phyloP scores from a whole-genome alignment of 73 alveolate genomes.

The Paramecium tetraurelia region DNA sequence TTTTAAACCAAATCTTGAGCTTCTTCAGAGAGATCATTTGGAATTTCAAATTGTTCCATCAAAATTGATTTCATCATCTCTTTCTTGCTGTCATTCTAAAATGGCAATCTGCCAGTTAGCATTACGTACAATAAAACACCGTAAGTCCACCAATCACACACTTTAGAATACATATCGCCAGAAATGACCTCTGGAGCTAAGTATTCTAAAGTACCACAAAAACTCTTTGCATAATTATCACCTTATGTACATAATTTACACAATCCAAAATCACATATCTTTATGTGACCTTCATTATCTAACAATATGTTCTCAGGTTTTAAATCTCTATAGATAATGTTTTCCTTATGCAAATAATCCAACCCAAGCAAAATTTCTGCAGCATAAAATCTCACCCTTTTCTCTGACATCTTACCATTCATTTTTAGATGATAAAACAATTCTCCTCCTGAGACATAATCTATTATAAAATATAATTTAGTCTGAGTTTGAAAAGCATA shows the following conservation, averaged over 20 bases:
- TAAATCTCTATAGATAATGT: slow-evolving; percentile 79
- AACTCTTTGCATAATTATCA: neutral
- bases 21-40: neutral
- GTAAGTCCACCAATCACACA: slow-evolving; percentile 51
- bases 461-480: slow-evolving; percentile 85
- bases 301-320: slow-evolving; percentile 76
- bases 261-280: slow-evolving; percentile 74
- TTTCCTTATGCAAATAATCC: slow-evolving; percentile 74
- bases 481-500: slow-evolving; percentile 87
- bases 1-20: neutral
- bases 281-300: slow-evolving; percentile 71
- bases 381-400: slow-evolving; percentile 80
- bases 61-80: slow-evolving; percentile 3
- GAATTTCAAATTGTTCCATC: slow-evolving; percentile 43
- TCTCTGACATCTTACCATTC: slow-evolving; percentile 70
- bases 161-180: neutral
- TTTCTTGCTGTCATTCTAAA: neutral
- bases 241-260: slow-evolving; percentile 37
- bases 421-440: slow-evolving; percentile 72
- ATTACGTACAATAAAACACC: slow-evolving; percentile 17
- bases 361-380: slow-evolving; percentile 80
- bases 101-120: slow-evolving; percentile 37
- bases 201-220: slow-evolving; percentile 57
- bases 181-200: slow-evolving; percentile 50
- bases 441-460: slow-evolving; percentile 87